Conservation (phyloP, 2,329 filamentous ascomycete genomes). For the Colletotrichum musicola region DNA sequence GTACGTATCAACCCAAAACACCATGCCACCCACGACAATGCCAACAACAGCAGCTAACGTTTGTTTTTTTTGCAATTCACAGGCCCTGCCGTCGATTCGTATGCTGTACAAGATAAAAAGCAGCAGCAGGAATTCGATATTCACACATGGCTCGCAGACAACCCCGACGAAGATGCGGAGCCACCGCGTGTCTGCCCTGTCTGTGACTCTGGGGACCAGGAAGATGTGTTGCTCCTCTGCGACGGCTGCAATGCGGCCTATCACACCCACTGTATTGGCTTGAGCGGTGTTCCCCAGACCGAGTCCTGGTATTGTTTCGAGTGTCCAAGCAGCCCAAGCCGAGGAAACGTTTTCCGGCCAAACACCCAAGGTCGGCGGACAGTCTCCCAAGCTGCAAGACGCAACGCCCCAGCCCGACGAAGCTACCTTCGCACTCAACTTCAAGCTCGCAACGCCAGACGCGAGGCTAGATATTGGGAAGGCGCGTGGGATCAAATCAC, state of each 20-base stretch:
- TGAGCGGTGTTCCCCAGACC: conserved; percentile 80
- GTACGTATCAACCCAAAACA: conserved; percentile 33
- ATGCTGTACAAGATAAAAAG: conserved; percentile 82
- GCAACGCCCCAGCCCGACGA: conserved; percentile 39
- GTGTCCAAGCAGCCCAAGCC: conserved; percentile 67
- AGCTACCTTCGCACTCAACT: conserved; percentile 69
- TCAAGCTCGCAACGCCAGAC: conserved; percentile 66
- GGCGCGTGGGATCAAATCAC: conserved; percentile 81
- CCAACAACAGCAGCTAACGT: conserved; percentile 41
- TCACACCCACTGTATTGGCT: conserved; percentile 91
- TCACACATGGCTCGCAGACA: conserved; percentile 78
- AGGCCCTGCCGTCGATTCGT: conserved; percentile 70
- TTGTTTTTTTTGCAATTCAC: conserved; percentile 20
- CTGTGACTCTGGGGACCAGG: conserved; percentile 84
- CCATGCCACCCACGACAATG: background rate
- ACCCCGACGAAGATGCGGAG: conserved; percentile 73
- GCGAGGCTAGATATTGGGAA: conserved; percentile 86
- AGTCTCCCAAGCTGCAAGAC: conserved; percentile 27
- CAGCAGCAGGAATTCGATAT: conserved; percentile 92
- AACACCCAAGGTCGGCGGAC: conserved; percentile 15
- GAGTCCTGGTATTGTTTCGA: conserved; percentile 89
- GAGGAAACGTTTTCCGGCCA: conserved; percentile 19
- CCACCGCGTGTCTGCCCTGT: conserved; percentile 91
- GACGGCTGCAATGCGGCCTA: conserved; percentile 91
- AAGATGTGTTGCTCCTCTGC: conserved; percentile 88